Evolutionary conservation across 1,139 yeast genomes (phyloP).

Genomic region (Taiozyma sp.): DNA sequence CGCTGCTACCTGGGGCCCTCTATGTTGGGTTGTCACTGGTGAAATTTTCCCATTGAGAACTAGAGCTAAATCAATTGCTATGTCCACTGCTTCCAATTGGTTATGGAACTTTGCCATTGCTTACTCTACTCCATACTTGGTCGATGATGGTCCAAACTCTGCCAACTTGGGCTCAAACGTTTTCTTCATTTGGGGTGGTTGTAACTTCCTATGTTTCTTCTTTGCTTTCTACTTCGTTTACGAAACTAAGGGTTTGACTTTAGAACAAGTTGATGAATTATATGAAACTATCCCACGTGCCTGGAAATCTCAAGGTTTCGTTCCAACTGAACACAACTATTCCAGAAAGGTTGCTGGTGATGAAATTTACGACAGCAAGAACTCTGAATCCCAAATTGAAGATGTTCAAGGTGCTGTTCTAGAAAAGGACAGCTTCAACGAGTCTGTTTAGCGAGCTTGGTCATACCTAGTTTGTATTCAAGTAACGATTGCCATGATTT

Average conservation of each 20-base stretch:
- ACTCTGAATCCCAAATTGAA: slow-evolving; percentile 4
- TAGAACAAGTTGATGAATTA: slow-evolving; percentile 57
- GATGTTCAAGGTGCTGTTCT: slow-evolving; percentile 2
- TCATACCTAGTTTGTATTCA: background rate
- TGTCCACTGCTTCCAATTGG: slow-evolving; percentile 77
- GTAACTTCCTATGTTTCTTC: slow-evolving; percentile 32
- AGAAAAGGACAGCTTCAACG: slow-evolving; percentile 1
- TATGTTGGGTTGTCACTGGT: slow-evolving; percentile 69
- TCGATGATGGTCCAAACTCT: slow-evolving; percentile 51
- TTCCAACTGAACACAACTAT: slow-evolving; percentile 38
- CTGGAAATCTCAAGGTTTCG: slow-evolving; percentile 39
- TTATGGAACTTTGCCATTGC: slow-evolving; percentile 68
- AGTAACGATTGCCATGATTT: background rate
- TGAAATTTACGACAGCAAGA: slow-evolving; percentile 7
- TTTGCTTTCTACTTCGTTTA: slow-evolving; percentile 54
- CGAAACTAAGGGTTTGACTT: slow-evolving; percentile 59
- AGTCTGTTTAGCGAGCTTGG: background rate
- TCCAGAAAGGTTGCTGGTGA: slow-evolving; percentile 10
- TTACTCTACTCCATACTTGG: slow-evolving; percentile 62
- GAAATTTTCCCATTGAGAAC: slow-evolving; percentile 66
- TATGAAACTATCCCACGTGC: slow-evolving; percentile 39
- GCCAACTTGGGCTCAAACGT: slow-evolving; percentile 61
- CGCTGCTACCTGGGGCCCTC: slow-evolving; percentile 78
- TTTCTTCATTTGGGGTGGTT: slow-evolving; percentile 66
- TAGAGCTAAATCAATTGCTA: slow-evolving; percentile 68